Percentiles rank a stretch among this genome's conserved stretches.
Conservation (phyloP, 306 rosid species). For the Malus asiatica region DNA sequence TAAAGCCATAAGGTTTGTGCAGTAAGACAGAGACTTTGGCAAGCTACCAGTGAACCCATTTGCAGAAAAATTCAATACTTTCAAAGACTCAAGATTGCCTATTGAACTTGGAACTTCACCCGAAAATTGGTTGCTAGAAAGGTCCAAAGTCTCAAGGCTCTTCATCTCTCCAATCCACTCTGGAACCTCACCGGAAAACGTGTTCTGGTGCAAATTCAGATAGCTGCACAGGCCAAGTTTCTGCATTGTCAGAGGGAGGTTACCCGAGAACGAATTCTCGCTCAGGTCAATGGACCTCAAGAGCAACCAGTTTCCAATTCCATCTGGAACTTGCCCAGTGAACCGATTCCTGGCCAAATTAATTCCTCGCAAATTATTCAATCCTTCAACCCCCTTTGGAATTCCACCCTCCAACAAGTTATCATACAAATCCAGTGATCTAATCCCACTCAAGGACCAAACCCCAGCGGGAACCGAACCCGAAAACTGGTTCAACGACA, state of each 20-base stretch:
- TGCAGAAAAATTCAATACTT: conserved; percentile 55
- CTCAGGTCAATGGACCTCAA: conserved; percentile 81
- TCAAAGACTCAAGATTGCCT: conserved; percentile 59
- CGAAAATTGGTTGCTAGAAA: conserved; percentile 61
- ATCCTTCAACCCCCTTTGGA: conserved; percentile 38
- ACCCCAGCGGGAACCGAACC: conserved; percentile 59
- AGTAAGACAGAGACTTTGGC: conserved; percentile 57
- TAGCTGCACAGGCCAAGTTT: conserved; percentile 51
- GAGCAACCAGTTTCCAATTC: conserved; percentile 81
- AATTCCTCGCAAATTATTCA: conserved; percentile 65
- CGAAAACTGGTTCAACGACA: conserved; percentile 66
- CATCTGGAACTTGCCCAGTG: conserved; percentile 63
- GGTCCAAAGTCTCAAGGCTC: conserved; percentile 65
- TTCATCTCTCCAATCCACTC: conserved; percentile 78
- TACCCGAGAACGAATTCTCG: conserved; percentile 62
- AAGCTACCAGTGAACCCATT: conserved; percentile 65
- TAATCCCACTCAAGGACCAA: conserved; percentile 73
- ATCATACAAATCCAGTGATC: conserved; percentile 70
- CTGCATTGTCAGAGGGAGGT: conserved; percentile 60
- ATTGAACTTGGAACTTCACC: conserved; percentile 61
- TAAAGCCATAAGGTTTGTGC: conserved; percentile 48
- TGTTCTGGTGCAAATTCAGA: conserved; percentile 50
- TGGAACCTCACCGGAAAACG: conserved; percentile 67
- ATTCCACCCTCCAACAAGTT: conserved; percentile 70
- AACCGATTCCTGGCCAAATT: conserved; percentile 57